A percentile compares a stretch with the other conserved stretches of the same genome.
phyloP scores from a whole-genome alignment of 805 yeast genomes.

The Kazachstania viticola region DNA sequence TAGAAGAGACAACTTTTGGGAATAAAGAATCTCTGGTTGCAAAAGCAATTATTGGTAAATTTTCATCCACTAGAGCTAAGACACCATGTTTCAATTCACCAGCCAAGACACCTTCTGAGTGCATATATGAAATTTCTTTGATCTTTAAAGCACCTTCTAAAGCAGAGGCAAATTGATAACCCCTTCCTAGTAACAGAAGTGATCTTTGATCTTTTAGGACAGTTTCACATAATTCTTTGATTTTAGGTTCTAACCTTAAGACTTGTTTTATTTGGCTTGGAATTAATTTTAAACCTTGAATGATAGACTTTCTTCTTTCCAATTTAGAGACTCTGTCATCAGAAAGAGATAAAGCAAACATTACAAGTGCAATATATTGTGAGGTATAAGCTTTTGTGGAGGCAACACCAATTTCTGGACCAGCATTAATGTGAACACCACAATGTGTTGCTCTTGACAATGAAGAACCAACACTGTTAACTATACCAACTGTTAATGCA shows the following conservation, averaged over 20 bases:
- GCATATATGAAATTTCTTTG: constrained; percentile 97
- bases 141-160: constrained; percentile 97
- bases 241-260: constrained; percentile 56
- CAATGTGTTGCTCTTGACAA: constrained; percentile 96
- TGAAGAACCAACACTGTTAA: constrained; percentile 92
- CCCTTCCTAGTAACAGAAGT: constrained; percentile 86
- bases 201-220: constrained; percentile 76
- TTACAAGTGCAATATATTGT: constrained; percentile 90
- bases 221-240: constrained; percentile 62
- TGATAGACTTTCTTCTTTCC: constrained; percentile 72
- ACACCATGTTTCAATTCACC: constrained; percentile 99
- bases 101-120: constrained; percentile 97
- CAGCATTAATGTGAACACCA: constrained; percentile 99
- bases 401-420: constrained; percentile 99
- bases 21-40: constrained; percentile 94
- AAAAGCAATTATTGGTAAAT: constrained; percentile 86
- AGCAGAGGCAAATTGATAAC: constrained; percentile 94
- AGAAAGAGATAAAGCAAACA: constrained; percentile 91
- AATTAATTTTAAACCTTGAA: constrained; percentile 70
- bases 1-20: constrained; percentile 91
- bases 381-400: constrained; percentile 98
- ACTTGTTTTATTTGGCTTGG: constrained; percentile 80
- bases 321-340: constrained; percentile 76
- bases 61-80: constrained; percentile 88
- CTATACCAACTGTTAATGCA: constrained; percentile 94